phyloP scores from a whole-genome alignment of 768 basidiomycete species.

The Tulasnella sp. region DNA sequence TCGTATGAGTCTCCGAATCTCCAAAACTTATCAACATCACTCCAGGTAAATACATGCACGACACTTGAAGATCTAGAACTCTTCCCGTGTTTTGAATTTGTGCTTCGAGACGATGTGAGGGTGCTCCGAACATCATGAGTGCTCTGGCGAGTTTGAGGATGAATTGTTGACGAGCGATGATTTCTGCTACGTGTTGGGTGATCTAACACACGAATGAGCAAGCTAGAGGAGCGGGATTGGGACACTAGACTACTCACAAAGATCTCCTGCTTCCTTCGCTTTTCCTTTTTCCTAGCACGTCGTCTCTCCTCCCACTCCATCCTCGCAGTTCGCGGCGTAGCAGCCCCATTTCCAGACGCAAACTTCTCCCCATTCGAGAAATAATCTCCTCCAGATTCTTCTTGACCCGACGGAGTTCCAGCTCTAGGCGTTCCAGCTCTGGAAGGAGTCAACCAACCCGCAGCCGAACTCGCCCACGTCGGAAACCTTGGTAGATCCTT shows the following conservation, averaged over 20 bases:
- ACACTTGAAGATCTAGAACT: constrained; percentile 81
- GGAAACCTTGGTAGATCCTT: too few relatives aligned
- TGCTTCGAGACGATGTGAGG: constrained; percentile 89
- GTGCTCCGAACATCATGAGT: constrained; percentile 83
- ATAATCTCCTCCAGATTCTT: constrained; percentile 28
- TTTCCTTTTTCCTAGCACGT: constrained; percentile 28
- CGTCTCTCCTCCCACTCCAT: constrained; percentile 33
- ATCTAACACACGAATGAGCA: constrained; percentile 58
- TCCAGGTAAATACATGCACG: constrained; percentile 75
- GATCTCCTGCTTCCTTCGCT: constrained; percentile 60
- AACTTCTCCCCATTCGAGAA: too few relatives aligned
- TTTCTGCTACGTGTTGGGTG: too few relatives aligned
- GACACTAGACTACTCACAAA: constrained; percentile 40
- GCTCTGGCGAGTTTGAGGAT: constrained; percentile 72
- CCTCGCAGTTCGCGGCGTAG: too few relatives aligned
- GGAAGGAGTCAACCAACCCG: too few relatives aligned
- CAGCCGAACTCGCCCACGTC: too few relatives aligned
- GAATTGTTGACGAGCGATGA: constrained; percentile 82
- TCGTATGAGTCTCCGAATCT: constrained; percentile 59
- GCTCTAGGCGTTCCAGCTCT: too few relatives aligned
- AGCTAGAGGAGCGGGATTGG: constrained; percentile 19
- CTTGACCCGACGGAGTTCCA: constrained; percentile 24
- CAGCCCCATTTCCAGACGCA: too few relatives aligned
- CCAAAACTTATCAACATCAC: constrained; percentile 71
- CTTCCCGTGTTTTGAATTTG: constrained; percentile 78